A percentile compares a stretch with the other conserved stretches of the same genome.
phyloP scores from a whole-genome alignment of 192 early-diverging fungal genomes.

The Linnemannia elongata region DNA sequence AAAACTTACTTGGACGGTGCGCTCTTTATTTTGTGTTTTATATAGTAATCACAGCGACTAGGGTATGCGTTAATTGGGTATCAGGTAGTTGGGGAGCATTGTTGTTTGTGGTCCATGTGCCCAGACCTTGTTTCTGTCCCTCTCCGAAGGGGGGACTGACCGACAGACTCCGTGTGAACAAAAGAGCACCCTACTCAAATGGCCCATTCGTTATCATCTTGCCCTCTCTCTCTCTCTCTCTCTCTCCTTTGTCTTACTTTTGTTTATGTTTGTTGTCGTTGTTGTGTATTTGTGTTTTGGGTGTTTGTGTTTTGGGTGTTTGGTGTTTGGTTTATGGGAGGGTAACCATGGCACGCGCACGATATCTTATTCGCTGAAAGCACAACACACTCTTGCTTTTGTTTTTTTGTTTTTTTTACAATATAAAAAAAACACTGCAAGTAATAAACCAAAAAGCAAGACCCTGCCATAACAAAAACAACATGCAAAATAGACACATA shows the following conservation, averaged over 20 bases:
- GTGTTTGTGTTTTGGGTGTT: neutral
- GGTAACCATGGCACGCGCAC: slow-evolving; percentile 1
- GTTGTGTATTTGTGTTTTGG: neutral
- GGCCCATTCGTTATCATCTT: neutral
- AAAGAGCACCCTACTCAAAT: neutral
- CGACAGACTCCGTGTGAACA: neutral
- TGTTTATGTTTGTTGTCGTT: neutral
- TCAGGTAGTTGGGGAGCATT: neutral
- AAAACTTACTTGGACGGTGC: neutral
- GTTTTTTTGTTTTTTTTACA: neutral
- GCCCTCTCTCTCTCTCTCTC: neutral
- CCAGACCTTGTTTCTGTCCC: neutral
- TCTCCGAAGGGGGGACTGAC: neutral
- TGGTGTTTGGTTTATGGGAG: neutral
- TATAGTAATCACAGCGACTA: neutral
- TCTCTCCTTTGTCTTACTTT: neutral
- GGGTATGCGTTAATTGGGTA: neutral
- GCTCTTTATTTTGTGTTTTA: neutral
- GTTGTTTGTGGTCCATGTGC: neutral
- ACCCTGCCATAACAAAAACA: neutral
- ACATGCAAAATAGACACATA: neutral
- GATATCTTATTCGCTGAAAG: neutral
- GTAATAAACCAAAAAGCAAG: neutral
- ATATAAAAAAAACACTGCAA: neutral
- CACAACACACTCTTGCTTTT: neutral